Evolutionary conservation across 306 rosid species (phyloP), one percentile per base, ranked within the genome.

Genomic region (Prunus mira): DNA sequence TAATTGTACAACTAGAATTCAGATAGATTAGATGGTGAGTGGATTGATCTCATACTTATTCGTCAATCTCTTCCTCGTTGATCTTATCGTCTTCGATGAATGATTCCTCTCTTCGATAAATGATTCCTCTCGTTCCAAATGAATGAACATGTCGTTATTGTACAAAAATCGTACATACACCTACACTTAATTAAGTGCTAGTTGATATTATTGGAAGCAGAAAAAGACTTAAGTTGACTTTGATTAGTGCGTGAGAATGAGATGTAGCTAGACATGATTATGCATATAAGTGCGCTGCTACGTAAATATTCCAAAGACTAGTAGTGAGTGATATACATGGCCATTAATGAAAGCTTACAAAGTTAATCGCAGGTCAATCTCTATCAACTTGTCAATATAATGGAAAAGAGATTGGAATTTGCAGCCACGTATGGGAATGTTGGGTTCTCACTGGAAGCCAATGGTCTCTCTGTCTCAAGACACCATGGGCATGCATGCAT

Each of bases 171-270:
- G 43, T 38, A 5, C 20, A 6, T 51, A 51, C 3, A 17, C 56
- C 20, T 51, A 51, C n/a, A 51, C 19, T 6, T 17, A 51, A 38
- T 38, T 38, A 38, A 52, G 57, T 52, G 57, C 57, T 52, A 6
- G 7, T 52, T 2, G 57, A 10, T 22, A 12, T 32, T 51, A 38
- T 54, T 65, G 66, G 27, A 52, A 66, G 63, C 27, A 65, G 64
- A 28, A 30, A 24, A 65, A n/a, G 46, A 12, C 19, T 19, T n/a
- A n/a, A 45, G 24, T 66, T 51, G 65, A 66, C 73, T 52, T 52
- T 65, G 72, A 24, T 54, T 30, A 43, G 79, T 34, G 61, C 55
- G 50, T 38, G 71, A 74, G 49, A 64, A 25, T 56, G 62, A 56
- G 62, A 56, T 20, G 34, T 47, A 5, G 32, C 25, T 0, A 61